A percentile compares a stretch with the other conserved stretches of the same genome.
phyloP scores from a whole-genome alignment of 148 eudicot species.

The Pharnaceum exiguum region DNA sequence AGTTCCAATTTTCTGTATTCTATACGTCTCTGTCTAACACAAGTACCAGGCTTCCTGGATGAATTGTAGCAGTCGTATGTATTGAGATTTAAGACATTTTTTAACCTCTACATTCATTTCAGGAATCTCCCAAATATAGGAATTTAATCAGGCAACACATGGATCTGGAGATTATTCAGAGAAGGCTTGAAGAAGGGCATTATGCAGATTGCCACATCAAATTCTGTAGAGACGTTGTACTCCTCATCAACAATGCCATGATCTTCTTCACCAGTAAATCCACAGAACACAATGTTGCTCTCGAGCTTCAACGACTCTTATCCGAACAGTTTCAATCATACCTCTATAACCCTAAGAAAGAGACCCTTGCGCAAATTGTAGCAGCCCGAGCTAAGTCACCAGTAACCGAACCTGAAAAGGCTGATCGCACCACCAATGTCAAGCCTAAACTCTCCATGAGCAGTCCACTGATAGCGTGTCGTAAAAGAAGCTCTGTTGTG shows the following conservation, averaged over 20 bases:
- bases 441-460: conserved; percentile 31
- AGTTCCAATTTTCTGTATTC: background rate
- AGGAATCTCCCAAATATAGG: conserved; percentile 41
- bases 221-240: conserved; percentile 53
- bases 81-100: too few species aligned
- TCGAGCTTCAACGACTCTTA: conserved; percentile 41
- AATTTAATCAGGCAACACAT: conserved; percentile 46
- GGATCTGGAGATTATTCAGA: conserved; percentile 39
- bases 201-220: conserved; percentile 34
- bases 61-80: too few species aligned
- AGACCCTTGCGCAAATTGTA: conserved; percentile 17
- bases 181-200: conserved; percentile 43
- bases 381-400: conserved; percentile 13
- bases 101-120: too few species aligned
- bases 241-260: conserved; percentile 47
- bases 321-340: conserved; percentile 17
- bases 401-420: conserved; percentile 24
- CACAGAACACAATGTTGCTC: conserved; percentile 38
- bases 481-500: conserved; percentile 55
- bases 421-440: conserved; percentile 19
- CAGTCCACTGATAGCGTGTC: conserved; percentile 37
- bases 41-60: too few species aligned
- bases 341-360: background rate
- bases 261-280: conserved; percentile 40
- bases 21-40: background rate